phyloP scores from a whole-genome alignment of 306 rosid genomes.

The Vigna reflexopilosa region DNA sequence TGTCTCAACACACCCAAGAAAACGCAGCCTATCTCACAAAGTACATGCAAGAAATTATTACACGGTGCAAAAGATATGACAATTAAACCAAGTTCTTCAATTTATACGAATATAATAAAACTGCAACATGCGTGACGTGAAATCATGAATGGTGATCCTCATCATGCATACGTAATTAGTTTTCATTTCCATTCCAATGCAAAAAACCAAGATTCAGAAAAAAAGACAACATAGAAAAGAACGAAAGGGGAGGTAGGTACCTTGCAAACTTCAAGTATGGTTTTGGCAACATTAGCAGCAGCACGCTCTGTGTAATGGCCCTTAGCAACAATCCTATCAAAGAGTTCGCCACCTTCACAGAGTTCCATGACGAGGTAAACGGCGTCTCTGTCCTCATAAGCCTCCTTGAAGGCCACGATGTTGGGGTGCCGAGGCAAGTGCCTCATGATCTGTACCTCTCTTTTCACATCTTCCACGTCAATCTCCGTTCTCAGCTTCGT shows the following conservation, averaged over 20 bases:
- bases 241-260: constrained; percentile 29
- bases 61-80: too few relatives aligned
- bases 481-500: constrained; percentile 80
- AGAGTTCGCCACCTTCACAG: constrained; percentile 92
- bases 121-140: too few relatives aligned
- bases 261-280: constrained; percentile 89
- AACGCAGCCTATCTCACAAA: too few relatives aligned
- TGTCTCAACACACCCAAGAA: background rate
- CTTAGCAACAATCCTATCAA: constrained; percentile 77
- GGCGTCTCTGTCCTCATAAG: constrained; percentile 82
- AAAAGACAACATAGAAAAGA: too few relatives aligned
- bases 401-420: constrained; percentile 79
- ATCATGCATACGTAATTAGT: too few relatives aligned
- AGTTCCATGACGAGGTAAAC: constrained; percentile 93
- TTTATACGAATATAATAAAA: too few relatives aligned
- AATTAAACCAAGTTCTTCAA: too few relatives aligned
- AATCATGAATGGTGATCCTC: background rate
- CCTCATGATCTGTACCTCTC: constrained; percentile 89
- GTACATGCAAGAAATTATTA: too few relatives aligned
- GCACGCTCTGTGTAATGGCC: constrained; percentile 95
- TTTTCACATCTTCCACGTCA: constrained; percentile 78
- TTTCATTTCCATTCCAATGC: too few relatives aligned
- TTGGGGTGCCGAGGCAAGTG: constrained; percentile 82
- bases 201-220: background rate
- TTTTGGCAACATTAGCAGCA: constrained; percentile 75